Base-by-base conservation (phyloP, 208 protist species). In the Wallacemonas sp. region DNA sequence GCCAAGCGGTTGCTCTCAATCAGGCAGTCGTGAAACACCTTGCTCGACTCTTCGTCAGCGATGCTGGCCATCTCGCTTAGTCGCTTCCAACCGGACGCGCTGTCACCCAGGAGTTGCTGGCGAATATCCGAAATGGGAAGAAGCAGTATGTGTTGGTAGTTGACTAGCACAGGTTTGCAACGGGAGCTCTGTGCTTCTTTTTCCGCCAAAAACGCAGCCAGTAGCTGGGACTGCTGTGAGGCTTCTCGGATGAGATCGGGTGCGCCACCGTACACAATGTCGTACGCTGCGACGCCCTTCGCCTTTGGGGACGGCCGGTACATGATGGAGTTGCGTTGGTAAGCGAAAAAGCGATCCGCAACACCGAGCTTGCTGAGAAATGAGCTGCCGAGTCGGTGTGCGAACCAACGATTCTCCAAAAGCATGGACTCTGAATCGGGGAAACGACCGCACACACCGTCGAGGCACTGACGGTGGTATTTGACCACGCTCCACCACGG, bases 121-220 rank as follows among this genome's bases (percentile, higher is more conserved):
- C 9, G 53, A 1, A 49, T 67, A 67, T 65, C 64, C 27, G 73
- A 34, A 39, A 79, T 79, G 39, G 73, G 73, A 38, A 79, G 15
- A 36, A 79, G 66, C 39, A 74, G 19, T 26, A 79, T 68, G 54
- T 79, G 73, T 58, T 79, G 73, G 31, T 74, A 79, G 30, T 79
- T 74, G 22, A 79, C 39, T 60, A 45, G 65, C 15, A 72, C 73
- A 34, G 51, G 51, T 21, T 34, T 58, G 28, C 24, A 34, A n/a
- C 30, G 17, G 5, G 14, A 6, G 31, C 24, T 55, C 49, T 26
- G 28, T n/a, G 58, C 63, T 31, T 58, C 51, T n/a, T 17, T 38
- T 3, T 8, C 34, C 15, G 33, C 51, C 5, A 61, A 17, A 54
- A 79, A 79, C 14, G 42, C 39, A 14, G 19, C 39, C 30, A 58